Base-by-base conservation (phyloP, 1,139 yeast genomes). In the Geotrichum restrictum region DNA sequence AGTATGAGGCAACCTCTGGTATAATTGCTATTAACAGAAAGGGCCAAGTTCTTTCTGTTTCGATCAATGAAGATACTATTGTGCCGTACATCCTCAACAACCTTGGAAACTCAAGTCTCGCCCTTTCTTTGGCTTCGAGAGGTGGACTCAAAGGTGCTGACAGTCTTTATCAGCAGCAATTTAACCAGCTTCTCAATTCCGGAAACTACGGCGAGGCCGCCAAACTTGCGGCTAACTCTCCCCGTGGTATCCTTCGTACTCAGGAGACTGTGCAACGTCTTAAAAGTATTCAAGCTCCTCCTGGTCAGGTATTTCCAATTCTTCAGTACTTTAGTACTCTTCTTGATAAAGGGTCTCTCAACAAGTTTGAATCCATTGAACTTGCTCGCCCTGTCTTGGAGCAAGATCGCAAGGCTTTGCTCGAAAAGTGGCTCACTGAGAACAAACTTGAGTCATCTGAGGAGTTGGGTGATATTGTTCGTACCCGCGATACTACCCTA, bases 81-180 rank as follows among this genome's bases (percentile, higher is more conserved):
- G 85, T 94, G 57, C 96, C 96, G 47, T 94, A 94, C 69, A 85
- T 94, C 47, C 77, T 93, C 69, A 85, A 85, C 63, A 88, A 88
- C 69, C 78, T 93, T 60, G 82, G 93, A 52, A 93, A 94, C 65
- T 88, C 93, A 27, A 80, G 86, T 31, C 77, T 94, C 64, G 98
- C 98, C 1, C 76, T 94, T 58, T 78, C 93, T 10, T 80, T 94
- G 60, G 95, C 98, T 21, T 82, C 96, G 8, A 86, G 98, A 71
- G 97, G 97, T 65, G 96, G 96, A 1, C 80, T 94, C 68, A 94
- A 96, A 47, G 99, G 98, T 59, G 98, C 98, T 45, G 98, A 93
- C 69, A 84, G 83, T 65, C 78, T 94, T 59, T 91, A 94, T 72
- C 75, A 80, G 56, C 96, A 91, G 71, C 98, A 91, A 71, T 94